phyloP scores from a whole-genome alignment of 1,139 yeast genomes.

The Pichia terricola region DNA sequence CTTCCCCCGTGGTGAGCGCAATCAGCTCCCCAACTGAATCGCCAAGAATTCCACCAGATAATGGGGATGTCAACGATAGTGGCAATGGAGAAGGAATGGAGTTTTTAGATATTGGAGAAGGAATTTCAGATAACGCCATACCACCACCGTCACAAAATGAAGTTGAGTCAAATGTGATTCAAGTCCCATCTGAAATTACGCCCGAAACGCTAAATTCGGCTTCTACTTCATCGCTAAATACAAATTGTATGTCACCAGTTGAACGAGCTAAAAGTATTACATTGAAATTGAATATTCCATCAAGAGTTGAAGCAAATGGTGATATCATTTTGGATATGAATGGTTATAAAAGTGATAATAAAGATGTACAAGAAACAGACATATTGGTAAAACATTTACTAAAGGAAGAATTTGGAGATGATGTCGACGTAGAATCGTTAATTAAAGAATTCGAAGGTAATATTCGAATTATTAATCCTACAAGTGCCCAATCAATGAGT shows the following conservation, averaged over 20 bases:
- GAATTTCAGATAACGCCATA: constrained; percentile 10
- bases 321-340: constrained; percentile 90
- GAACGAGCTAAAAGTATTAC: constrained; percentile 66
- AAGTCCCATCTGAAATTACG: too few relatives aligned
- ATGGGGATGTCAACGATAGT: constrained; percentile 16
- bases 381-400: constrained; percentile 63
- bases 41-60: constrained; percentile 27
- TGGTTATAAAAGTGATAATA: constrained; percentile 85
- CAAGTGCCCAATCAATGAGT: too few relatives aligned
- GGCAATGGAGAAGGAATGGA: constrained; percentile 51
- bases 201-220: background rate
- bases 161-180: background rate
- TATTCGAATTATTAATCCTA: constrained; percentile 39
- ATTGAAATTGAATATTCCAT: constrained; percentile 69
- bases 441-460: constrained; percentile 64
- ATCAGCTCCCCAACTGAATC: constrained; percentile 59
- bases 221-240: background rate
- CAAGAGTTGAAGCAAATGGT: constrained; percentile 82
- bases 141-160: background rate
- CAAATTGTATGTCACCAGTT: constrained; percentile 27
- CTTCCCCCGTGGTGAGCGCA: constrained; percentile 90
- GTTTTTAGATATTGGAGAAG: constrained; percentile 25
- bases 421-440: constrained; percentile 37
- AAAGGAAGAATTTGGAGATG: constrained; percentile 58
- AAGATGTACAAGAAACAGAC: constrained; percentile 60